Percentiles rank a stretch among this genome's conserved stretches.
phyloP scores from a whole-genome alignment of 208 protist genomes.

The Trypanosoma vivax region DNA sequence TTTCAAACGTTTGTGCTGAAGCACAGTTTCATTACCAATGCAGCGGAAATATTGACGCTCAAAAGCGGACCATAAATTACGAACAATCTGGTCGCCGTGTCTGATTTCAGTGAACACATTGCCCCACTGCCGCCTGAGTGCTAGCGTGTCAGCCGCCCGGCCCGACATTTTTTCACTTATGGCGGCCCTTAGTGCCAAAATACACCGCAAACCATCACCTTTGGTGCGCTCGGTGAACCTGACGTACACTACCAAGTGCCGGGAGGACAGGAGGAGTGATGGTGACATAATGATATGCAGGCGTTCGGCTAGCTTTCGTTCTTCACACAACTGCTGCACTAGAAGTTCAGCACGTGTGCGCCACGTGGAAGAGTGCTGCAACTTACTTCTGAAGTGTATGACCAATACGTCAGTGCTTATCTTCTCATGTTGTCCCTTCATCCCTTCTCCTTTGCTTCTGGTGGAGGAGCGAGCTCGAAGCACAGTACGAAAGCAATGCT shows the following conservation, averaged over 20 bases:
- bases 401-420: slow-evolving; percentile 5
- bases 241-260: slow-evolving; percentile 10
- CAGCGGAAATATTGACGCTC: slow-evolving; percentile 26
- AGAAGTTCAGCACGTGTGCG: slow-evolving; percentile 9
- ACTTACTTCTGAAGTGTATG: slow-evolving; percentile 18
- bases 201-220: neutral
- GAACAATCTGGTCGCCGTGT: slow-evolving; percentile 4
- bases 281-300: slow-evolving; percentile 3
- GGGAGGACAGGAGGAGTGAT: neutral
- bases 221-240: neutral
- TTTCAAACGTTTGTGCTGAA: slow-evolving; percentile 72
- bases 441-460: neutral
- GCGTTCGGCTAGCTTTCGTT: neutral
- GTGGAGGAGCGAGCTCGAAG: slow-evolving; percentile 11
- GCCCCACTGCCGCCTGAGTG: slow-evolving; percentile 10
- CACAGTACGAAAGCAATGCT: slow-evolving; percentile 38
- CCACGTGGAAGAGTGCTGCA: slow-evolving; percentile 9
- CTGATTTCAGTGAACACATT: slow-evolving; percentile 12
- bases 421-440: neutral
- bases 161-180: slow-evolving; percentile 5
- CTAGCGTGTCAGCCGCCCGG: slow-evolving; percentile 1
- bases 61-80: slow-evolving; percentile 4
- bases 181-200: neutral
- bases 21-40: slow-evolving; percentile 37
- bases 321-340: neutral